These are phyloP conservation scores for Stromatinia cepivora DNA, from an alignment of 2,329 filamentous ascomycete genomes.

Conservation along the genomic window DNA sequence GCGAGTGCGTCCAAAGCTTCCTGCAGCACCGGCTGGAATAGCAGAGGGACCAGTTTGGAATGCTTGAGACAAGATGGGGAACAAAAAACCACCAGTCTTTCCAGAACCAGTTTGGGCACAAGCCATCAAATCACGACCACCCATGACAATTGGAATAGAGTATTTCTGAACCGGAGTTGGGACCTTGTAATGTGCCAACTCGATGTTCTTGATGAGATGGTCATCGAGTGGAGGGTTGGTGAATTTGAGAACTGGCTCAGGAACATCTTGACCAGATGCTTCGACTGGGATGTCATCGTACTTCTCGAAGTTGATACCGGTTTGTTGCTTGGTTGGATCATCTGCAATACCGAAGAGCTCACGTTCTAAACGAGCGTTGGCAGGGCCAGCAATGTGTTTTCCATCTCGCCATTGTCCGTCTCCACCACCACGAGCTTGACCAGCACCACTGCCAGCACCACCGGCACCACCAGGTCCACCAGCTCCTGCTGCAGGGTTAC, in stretches of 20 bases:
- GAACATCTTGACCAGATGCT: conserved; percentile 89
- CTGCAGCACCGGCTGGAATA: conserved; percentile 61
- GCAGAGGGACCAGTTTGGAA: conserved; percentile 84
- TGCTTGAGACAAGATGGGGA: conserved; percentile 97
- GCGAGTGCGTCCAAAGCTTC: conserved; percentile 86
- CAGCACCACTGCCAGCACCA: conserved; percentile 43
- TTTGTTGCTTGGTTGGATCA: conserved; percentile 92
- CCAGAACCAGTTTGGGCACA: conserved; percentile 99
- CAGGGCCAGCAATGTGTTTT: conserved; percentile 88
- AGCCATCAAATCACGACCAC: conserved; percentile 96
- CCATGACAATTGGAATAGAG: conserved; percentile 98
- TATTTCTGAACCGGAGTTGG: conserved; percentile 99
- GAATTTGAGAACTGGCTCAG: conserved; percentile 87
- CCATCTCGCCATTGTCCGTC: conserved; percentile 96
- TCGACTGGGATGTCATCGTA: conserved; percentile 99
- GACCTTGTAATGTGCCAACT: conserved; percentile 89
- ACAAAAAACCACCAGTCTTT: conserved; percentile 99
- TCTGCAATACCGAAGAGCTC: conserved; percentile 91
- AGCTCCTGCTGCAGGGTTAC: conserved; percentile 39
- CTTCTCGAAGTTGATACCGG: conserved; percentile 99
- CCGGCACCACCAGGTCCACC: conserved; percentile 32
- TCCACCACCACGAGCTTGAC: conserved; percentile 72
- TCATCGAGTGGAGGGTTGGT: conserved; percentile 93
- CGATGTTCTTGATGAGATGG: conserved; percentile 90
- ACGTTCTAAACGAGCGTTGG: conserved; percentile 87